Percentiles rank a stretch among this genome's conserved stretches.
Evolutionary conservation across 768 basidiomycete genomes (phyloP).

Genomic region (Lentinula sp.): DNA sequence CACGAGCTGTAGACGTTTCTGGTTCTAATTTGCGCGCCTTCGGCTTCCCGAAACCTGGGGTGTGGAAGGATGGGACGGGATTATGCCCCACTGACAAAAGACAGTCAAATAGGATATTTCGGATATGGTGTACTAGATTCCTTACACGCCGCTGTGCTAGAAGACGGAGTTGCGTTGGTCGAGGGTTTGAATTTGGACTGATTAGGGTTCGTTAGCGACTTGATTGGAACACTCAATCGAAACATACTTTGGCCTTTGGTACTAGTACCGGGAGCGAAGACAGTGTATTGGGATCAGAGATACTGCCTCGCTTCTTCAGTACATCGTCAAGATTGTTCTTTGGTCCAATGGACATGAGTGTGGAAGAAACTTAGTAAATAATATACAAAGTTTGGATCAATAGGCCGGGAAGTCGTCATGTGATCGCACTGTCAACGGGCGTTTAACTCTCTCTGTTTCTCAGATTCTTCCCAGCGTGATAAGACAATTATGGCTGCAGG

Average conservation of each 20-base stretch:
- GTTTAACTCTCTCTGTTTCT: neutral
- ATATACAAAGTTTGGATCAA: neutral
- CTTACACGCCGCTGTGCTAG: neutral
- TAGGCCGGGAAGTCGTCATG: neutral
- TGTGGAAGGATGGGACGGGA: conserved; percentile 35
- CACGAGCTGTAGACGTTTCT: neutral
- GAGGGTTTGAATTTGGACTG: conserved; percentile 44
- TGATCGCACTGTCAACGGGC: neutral
- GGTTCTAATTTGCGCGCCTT: conserved; percentile 8
- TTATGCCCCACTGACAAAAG: conserved; percentile 19
- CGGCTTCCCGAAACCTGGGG: conserved; percentile 35
- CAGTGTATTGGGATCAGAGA: conserved; percentile 2
- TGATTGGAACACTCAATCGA: conserved; percentile 14
- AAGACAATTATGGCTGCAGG: conserved; percentile 7
- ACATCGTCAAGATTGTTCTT: conserved; percentile 38
- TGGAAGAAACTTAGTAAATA: too few relatives aligned
- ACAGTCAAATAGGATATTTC: neutral
- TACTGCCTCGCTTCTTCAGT: conserved; percentile 18
- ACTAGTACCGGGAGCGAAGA: neutral
- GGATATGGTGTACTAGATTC: neutral
- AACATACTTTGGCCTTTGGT: conserved; percentile 15
- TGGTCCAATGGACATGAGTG: conserved; percentile 7
- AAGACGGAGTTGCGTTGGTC: conserved; percentile 8
- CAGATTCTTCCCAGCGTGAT: neutral
- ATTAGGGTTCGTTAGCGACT: conserved; percentile 9